Percentiles rank a stretch among this genome's conserved stretches.
phyloP scores from a whole-genome alignment of 2,329 filamentous ascomycete genomes.

The Colletotrichum sp. region DNA sequence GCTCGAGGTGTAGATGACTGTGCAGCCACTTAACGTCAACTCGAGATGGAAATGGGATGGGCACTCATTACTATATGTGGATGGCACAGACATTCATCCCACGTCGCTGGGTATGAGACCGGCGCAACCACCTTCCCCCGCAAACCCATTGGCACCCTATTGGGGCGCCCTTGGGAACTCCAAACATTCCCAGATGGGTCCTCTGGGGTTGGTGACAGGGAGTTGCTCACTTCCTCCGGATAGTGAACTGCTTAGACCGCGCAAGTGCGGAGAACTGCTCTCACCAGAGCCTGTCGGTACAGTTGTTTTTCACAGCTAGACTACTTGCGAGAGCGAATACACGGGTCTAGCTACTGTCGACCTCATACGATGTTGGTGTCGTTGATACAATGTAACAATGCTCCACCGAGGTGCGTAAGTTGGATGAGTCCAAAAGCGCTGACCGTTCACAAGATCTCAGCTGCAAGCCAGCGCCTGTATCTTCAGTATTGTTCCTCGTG shows the following conservation, averaged over 20 bases:
- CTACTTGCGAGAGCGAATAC: neutral
- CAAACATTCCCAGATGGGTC: neutral
- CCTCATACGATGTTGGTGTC: neutral
- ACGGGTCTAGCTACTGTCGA: neutral
- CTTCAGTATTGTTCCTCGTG: neutral
- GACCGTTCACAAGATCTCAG: neutral
- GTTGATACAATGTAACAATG: neutral
- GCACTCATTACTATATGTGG: slow-evolving; percentile 5
- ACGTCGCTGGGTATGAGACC: neutral
- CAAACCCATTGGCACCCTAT: neutral
- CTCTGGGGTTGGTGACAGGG: neutral
- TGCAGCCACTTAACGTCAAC: neutral
- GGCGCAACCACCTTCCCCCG: slow-evolving; percentile 10
- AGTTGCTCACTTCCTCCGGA: neutral
- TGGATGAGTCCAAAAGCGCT: neutral
- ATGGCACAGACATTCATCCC: neutral
- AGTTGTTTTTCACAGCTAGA: too few relatives aligned
- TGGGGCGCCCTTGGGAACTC: neutral
- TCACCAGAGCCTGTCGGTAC: neutral
- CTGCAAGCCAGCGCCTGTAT: neutral
- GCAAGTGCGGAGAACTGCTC: neutral
- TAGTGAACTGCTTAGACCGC: neutral
- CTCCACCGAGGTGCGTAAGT: neutral
- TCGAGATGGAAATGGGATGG: neutral
- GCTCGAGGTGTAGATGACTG: neutral